A percentile compares a stretch with the other conserved stretches of the same genome.
These are phyloP conservation scores for Trichophaea hybrida DNA, from an alignment of 2,329 filamentous ascomycete genomes.

Conservation along the genomic window DNA sequence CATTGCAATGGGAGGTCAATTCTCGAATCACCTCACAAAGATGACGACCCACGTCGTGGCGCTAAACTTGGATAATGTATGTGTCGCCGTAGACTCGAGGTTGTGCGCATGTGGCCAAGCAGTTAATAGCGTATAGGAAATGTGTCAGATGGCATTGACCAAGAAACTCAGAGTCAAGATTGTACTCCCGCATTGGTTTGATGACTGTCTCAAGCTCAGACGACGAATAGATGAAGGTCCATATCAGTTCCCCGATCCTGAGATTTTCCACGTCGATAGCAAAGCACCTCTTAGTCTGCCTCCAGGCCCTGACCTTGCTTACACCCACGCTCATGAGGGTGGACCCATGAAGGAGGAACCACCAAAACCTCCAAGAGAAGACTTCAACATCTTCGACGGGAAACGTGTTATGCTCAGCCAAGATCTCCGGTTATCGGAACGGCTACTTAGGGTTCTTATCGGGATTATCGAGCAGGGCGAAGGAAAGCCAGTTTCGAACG, in stretches of 20 bases:
- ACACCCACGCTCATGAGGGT: conserved; percentile 31
- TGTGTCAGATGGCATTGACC: conserved; percentile 43
- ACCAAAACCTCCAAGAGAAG: conserved; percentile 34
- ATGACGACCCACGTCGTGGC: conserved; percentile 82
- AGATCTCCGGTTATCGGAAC: conserved; percentile 57
- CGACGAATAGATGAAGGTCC: conserved; percentile 80
- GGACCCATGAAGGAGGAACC: conserved; percentile 32
- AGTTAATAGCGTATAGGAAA: conserved; percentile 17
- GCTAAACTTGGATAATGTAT: conserved; percentile 46
- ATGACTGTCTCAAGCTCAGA: conserved; percentile 86
- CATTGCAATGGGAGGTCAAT: conserved; percentile 74
- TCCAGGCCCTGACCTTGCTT: conserved; percentile 31
- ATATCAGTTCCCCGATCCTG: conserved; percentile 72
- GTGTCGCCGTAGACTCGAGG: background rate
- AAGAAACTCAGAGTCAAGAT: conserved; percentile 63
- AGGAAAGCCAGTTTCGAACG: conserved; percentile 49
- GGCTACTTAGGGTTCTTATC: conserved; percentile 52
- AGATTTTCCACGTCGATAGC: conserved; percentile 51
- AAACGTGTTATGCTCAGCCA: conserved; percentile 62
- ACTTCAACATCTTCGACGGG: conserved; percentile 59
- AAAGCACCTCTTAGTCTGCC: conserved; percentile 52
- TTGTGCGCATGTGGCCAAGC: conserved; percentile 37
- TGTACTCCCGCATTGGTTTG: conserved; percentile 93
- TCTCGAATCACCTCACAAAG: conserved; percentile 55
- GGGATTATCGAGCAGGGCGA: conserved; percentile 58